A percentile compares a stretch with the other conserved stretches of the same genome.
Conservation (phyloP, 176 grass and related monocot species). For the Alloteropsis semialata region DNA sequence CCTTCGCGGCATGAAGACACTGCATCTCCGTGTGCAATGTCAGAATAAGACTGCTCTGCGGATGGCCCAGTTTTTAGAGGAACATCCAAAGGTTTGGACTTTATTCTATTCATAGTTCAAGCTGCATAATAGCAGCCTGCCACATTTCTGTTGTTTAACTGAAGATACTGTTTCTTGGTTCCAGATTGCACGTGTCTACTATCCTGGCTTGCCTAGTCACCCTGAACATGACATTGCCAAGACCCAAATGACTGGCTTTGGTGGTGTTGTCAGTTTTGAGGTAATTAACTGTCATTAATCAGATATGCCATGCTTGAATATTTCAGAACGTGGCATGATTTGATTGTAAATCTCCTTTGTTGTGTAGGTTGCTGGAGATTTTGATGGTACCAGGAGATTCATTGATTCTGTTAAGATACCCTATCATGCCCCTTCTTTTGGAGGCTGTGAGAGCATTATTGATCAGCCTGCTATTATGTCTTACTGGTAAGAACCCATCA, state of each 20-base stretch:
- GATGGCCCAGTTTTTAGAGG: slow-evolving; percentile 99
- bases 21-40: slow-evolving; percentile 94
- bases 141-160: slow-evolving; percentile 1
- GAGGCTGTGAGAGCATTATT: slow-evolving; percentile 95
- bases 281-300: slow-evolving; percentile 24
- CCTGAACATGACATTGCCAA: slow-evolving; percentile 99
- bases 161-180: slow-evolving; percentile 13
- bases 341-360: background rate
- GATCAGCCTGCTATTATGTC: slow-evolving; percentile 99
- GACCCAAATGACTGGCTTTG: slow-evolving; percentile 97
- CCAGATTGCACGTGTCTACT: slow-evolving; percentile 85
- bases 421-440: slow-evolving; percentile 91
- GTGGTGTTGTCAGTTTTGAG: slow-evolving; percentile 99
- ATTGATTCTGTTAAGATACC: slow-evolving; percentile 96
- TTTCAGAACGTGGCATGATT: background rate
- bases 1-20: slow-evolving; percentile 95
- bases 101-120: background rate
- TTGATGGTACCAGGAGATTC: slow-evolving; percentile 74
- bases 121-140: background rate
- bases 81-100: slow-evolving; percentile 78
- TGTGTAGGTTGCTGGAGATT: slow-evolving; percentile 70
- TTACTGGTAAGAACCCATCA: slow-evolving; percentile 65
- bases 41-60: slow-evolving; percentile 88
- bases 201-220: slow-evolving; percentile 92
- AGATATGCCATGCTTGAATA: background rate